phyloP scores from a whole-genome alignment of 441 rosid genomes.

The Euphorbia schlechtendalii region DNA sequence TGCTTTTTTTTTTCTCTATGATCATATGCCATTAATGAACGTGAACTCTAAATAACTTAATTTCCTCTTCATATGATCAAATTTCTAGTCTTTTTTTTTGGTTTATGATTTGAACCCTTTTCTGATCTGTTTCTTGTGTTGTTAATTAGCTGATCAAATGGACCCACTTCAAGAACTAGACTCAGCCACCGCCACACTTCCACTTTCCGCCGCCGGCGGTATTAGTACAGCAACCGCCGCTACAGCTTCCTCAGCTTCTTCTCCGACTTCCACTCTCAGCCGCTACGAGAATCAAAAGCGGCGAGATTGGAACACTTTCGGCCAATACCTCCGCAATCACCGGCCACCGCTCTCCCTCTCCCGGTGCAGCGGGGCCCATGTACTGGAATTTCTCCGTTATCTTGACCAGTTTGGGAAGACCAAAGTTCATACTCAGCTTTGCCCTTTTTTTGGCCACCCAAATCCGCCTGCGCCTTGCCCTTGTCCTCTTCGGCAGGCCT shows the following conservation, averaged over 20 bases:
- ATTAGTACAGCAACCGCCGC: constrained; percentile 16
- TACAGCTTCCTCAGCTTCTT: constrained; percentile 30
- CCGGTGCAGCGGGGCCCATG: too few species aligned
- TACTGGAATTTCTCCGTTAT: constrained; percentile 84
- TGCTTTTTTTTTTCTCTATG: background rate
- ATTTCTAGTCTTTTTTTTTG: too few species aligned
- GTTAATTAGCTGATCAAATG: constrained; percentile 20
- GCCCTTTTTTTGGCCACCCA: constrained; percentile 86
- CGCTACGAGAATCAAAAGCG: constrained; percentile 90
- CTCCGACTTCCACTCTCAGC: constrained; percentile 48
- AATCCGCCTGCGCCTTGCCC: constrained; percentile 94
- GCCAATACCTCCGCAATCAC: too few species aligned
- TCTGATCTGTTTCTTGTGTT: background rate
- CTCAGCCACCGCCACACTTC: constrained; percentile 14
- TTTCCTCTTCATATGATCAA: background rate
- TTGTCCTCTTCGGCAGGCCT: constrained; percentile 87
- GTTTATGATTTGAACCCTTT: background rate
- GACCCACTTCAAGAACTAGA: constrained; percentile 44
- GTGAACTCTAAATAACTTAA: constrained; percentile 10
- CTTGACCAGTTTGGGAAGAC: constrained; percentile 91
- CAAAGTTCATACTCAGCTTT: constrained; percentile 68
- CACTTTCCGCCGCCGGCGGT: constrained; percentile 15
- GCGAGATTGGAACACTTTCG: too few species aligned
- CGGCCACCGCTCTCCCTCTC: too few species aligned
- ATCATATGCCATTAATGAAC: constrained; percentile 10